Base-by-base conservation (phyloP, 2,329 filamentous ascomycete species). In the Spiromastix sp. region DNA sequence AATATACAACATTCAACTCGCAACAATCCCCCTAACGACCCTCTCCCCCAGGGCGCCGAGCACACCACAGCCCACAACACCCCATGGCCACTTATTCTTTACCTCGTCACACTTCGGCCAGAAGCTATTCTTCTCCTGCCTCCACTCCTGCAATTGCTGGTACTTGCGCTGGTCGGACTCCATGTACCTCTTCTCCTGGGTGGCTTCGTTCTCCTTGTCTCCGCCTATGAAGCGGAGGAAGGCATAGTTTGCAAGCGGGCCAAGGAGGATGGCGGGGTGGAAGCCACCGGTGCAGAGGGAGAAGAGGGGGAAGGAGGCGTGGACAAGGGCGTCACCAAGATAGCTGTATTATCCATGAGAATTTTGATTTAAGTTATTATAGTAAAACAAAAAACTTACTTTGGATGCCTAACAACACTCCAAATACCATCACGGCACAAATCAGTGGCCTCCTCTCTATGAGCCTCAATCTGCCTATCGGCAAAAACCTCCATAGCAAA, bases 381-480 rank as follows among this genome's bases (percentile, higher is more conserved):
- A 3, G 10, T 21, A 11, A 18, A 19, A 7, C 6, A n/a, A 5
- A 8, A n/a, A 12, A 58, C 68, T 52, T 59, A 76, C 72, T 77
- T 77, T 0, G 74, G 74, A 54, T 77, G 72, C 32, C 74, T 58
- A 17, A 77, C 72, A 19, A 78, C 74, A 9, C 72, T n/a, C n/a
- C n/a, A n/a, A n/a, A n/a, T n/a, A n/a, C n/a, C n/a, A n/a, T n/a
- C n/a, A n/a, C n/a, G n/a, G n/a, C n/a, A n/a, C n/a, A n/a, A n/a
- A n/a, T n/a, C n/a, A n/a, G n/a, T n/a, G n/a, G n/a, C n/a, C n/a
- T n/a, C n/a, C n/a, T n/a, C n/a, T n/a, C n/a, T n/a, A n/a, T n/a
- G n/a, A n/a, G n/a, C n/a, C n/a, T n/a, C n/a, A n/a, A n/a, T n/a
- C n/a, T n/a, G n/a, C n/a, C n/a, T n/a, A n/a, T n/a, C n/a, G n/a